Percentiles rank a stretch among this genome's conserved stretches.
Conservation (phyloP, 2,329 filamentous ascomycete genomes). For the Colletotrichum sp. region DNA sequence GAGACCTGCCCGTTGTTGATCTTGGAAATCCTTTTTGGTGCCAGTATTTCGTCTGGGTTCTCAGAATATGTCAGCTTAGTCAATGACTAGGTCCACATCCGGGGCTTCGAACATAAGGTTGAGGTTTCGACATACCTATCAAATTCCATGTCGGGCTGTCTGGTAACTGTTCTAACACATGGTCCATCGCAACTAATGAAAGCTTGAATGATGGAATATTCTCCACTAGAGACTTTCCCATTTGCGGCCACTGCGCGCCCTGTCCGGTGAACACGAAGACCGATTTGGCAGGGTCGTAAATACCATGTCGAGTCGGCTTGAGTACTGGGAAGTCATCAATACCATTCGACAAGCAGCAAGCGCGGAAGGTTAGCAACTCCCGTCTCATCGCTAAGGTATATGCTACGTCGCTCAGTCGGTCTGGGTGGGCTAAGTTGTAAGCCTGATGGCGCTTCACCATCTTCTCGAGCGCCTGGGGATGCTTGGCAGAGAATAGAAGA, state of each 20-base stretch:
- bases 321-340: slow-evolving; percentile 1
- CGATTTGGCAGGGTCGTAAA: slow-evolving; percentile 24
- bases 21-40: neutral
- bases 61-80: slow-evolving; percentile 23
- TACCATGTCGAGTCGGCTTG: slow-evolving; percentile 24
- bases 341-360: slow-evolving; percentile 23
- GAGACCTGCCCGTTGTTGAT: slow-evolving; percentile 9
- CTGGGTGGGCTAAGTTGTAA: slow-evolving; percentile 20
- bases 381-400: slow-evolving; percentile 33
- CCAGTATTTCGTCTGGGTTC: neutral
- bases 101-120: neutral
- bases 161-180: neutral
- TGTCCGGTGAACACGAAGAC: slow-evolving; percentile 20
- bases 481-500: neutral
- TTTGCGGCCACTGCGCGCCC: slow-evolving; percentile 21
- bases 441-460: slow-evolving; percentile 1
- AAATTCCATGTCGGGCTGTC: neutral
- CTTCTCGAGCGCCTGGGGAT: slow-evolving; percentile 11
- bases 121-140: slow-evolving; percentile 16
- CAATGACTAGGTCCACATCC: slow-evolving; percentile 2
- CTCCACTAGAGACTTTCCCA: slow-evolving; percentile 12
- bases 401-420: slow-evolving; percentile 24
- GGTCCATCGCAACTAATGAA: slow-evolving; percentile 16
- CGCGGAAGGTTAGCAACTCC: slow-evolving; percentile 27
- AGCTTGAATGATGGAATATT: slow-evolving; percentile 1